These are phyloP conservation scores for Raphidocelis subcapitata DNA, from an alignment of 139 green algal species.

Conservation along the genomic window DNA sequence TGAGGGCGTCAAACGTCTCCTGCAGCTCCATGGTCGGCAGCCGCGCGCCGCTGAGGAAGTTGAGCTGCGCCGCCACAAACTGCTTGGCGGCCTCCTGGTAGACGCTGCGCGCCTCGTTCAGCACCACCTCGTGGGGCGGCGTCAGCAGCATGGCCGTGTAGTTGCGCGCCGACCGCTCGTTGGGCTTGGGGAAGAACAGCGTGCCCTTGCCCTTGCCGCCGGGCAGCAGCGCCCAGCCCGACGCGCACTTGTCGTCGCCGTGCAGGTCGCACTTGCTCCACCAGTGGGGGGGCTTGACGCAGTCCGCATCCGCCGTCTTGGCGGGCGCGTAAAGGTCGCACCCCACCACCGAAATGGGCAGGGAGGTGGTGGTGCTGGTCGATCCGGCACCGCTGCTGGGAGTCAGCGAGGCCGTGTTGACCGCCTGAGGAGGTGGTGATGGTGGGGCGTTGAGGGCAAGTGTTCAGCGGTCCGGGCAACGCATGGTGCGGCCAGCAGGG, in stretches of 20 bases:
- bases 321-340: slow-evolving; percentile 19
- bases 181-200: slow-evolving; percentile 19
- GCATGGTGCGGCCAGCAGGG: too few relatives aligned
- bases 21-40: background rate
- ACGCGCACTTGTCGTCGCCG: background rate
- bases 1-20: too few relatives aligned
- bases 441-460: too few relatives aligned
- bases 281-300: slow-evolving; percentile 6
- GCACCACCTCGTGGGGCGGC: too few relatives aligned
- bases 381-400: background rate
- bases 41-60: slow-evolving; percentile 6
- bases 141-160: slow-evolving; percentile 20
- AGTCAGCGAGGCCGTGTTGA: slow-evolving; percentile 12
- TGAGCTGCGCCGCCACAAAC: slow-evolving; percentile 13
- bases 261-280: slow-evolving; percentile 15
- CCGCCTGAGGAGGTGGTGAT: slow-evolving; percentile 8
- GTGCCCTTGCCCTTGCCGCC: slow-evolving; percentile 7
- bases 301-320: background rate
- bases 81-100: slow-evolving; percentile 20
- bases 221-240: slow-evolving; percentile 1
- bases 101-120: background rate
- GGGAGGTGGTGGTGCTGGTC: background rate
- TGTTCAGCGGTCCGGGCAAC: too few relatives aligned
- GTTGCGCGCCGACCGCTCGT: background rate
- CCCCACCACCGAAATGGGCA: slow-evolving; percentile 10